These are phyloP conservation scores for Viridothelium virens DNA, from an alignment of 495 filamentous ascomycete species.

Conservation along the genomic window DNA sequence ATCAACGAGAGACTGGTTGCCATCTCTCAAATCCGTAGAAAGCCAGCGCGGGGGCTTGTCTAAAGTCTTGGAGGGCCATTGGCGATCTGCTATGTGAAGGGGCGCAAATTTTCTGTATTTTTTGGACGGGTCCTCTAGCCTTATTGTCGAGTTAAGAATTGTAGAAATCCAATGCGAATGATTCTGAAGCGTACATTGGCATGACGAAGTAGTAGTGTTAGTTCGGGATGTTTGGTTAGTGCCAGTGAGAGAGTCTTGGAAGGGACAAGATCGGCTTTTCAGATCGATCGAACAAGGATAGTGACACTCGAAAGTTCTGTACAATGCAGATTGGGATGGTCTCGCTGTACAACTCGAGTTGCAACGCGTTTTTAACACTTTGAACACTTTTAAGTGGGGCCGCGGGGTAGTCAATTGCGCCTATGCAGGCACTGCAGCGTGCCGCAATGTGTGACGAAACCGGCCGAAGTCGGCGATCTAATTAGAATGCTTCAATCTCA, in stretches of 20 bases:
- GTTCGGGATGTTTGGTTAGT: not conserved
- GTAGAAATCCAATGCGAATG: not conserved
- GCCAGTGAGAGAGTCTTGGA: not conserved
- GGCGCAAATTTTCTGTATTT: constrained; percentile 83
- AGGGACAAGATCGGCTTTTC: not conserved
- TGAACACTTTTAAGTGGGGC: not conserved
- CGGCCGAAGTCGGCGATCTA: too few species aligned
- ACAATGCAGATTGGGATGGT: too few species aligned
- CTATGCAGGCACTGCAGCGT: not conserved
- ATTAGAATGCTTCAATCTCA: too few species aligned
- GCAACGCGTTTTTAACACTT: too few species aligned
- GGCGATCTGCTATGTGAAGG: constrained; percentile 70
- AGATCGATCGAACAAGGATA: not conserved
- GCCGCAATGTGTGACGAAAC: too few species aligned
- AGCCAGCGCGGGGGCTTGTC: constrained; percentile 41
- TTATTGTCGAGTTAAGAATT: constrained; percentile 31
- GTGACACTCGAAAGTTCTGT: too few species aligned
- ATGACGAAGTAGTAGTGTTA: not conserved
- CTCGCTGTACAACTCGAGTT: too few species aligned
- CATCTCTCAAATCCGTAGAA: constrained; percentile 38
- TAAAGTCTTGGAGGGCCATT: constrained; percentile 70
- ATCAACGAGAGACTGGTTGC: constrained; percentile 39
- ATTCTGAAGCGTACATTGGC: constrained; percentile 2
- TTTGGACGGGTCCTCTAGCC: constrained; percentile 88
- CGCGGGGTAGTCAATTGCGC: not conserved